Percentiles rank a stretch among this genome's conserved stretches.
Conservation (phyloP, 1,284 basidiomycete genomes). For the Volvariella surrecta region DNA sequence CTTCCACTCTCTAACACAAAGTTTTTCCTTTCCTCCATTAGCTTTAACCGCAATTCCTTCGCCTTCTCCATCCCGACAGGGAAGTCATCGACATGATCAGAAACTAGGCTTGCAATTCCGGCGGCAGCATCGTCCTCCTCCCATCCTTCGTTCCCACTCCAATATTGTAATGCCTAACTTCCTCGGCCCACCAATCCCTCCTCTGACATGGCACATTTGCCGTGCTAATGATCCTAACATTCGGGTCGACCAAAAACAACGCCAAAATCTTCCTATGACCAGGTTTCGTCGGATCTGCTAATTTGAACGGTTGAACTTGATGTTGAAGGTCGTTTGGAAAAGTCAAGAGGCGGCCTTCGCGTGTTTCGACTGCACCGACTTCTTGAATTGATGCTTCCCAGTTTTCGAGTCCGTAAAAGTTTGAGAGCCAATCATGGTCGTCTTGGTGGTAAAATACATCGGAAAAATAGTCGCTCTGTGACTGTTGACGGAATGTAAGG, state of each 20-base stretch:
- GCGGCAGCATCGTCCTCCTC: constrained; percentile 9
- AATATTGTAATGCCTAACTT: neutral
- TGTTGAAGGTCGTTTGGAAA: constrained; percentile 42
- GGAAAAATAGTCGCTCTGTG: neutral
- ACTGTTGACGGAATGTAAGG: constrained; percentile 22
- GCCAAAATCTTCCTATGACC: constrained; percentile 42
- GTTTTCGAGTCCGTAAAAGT: constrained; percentile 19
- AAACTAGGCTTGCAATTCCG: constrained; percentile 16
- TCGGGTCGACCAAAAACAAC: constrained; percentile 42
- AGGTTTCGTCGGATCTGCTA: constrained; percentile 30
- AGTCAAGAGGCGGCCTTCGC: constrained; percentile 27
- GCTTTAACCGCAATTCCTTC: constrained; percentile 7
- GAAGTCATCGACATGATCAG: constrained; percentile 12
- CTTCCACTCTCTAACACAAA: no score
- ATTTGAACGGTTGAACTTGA: constrained; percentile 30
- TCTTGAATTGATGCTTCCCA: constrained; percentile 18
- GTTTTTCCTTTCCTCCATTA: neutral
- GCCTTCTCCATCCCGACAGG: constrained; percentile 10
- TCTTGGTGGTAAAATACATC: constrained; percentile 16
- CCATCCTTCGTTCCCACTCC: neutral
- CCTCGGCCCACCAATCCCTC: constrained; percentile 24
- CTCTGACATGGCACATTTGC: constrained; percentile 38
- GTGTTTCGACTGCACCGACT: constrained; percentile 26
- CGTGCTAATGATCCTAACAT: constrained; percentile 28
- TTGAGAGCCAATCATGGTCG: constrained; percentile 19